Evolutionary conservation across 176 grass and related monocot genomes (phyloP).

Genomic region (Cenchrus fungigraminus): DNA sequence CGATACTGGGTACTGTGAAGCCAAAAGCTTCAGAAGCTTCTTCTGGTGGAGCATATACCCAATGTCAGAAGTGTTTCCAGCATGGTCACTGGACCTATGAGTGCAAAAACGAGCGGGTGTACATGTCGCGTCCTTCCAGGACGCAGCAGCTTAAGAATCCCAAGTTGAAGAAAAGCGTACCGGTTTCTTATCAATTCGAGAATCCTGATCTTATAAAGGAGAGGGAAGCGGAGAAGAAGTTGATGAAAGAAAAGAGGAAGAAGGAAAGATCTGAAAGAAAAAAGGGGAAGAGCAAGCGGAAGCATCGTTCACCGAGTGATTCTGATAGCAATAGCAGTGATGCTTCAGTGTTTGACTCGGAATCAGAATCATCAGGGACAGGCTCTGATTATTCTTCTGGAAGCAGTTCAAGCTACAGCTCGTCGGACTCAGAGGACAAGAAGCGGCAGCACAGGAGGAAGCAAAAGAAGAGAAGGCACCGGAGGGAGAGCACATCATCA

Average conservation of each 20-base stretch:
- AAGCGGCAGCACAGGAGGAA: constrained; percentile 54
- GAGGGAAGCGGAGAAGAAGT: constrained; percentile 45
- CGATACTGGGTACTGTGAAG: constrained; percentile 62
- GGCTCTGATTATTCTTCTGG: constrained; percentile 64
- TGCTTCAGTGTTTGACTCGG: constrained; percentile 71
- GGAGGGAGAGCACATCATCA: constrained; percentile 52
- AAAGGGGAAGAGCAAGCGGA: constrained; percentile 69
- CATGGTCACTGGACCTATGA: constrained; percentile 79
- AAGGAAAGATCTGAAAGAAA: constrained; percentile 36
- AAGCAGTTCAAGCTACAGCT: constrained; percentile 74
- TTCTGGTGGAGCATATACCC: constrained; percentile 41
- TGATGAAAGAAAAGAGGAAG: constrained; percentile 42
- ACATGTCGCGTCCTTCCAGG: constrained; percentile 64
- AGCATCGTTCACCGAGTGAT: constrained; percentile 51
- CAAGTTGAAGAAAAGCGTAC: constrained; percentile 68
- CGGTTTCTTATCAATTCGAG: constrained; percentile 56
- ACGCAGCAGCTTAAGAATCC: constrained; percentile 74
- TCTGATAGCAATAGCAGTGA: constrained; percentile 61
- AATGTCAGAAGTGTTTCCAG: constrained; percentile 89
- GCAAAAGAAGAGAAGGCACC: constrained; percentile 67
- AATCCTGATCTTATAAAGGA: constrained; percentile 72
- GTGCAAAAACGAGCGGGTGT: constrained; percentile 85
- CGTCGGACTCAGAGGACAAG: constrained; percentile 66
- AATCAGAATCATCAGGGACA: constrained; percentile 54
- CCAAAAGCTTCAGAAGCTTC: constrained; percentile 46